A percentile compares a stretch with the other conserved stretches of the same genome.
These are phyloP conservation scores for Wallacemonas collosoma DNA, from an alignment of 208 protist genomes.

Conservation along the genomic window DNA sequence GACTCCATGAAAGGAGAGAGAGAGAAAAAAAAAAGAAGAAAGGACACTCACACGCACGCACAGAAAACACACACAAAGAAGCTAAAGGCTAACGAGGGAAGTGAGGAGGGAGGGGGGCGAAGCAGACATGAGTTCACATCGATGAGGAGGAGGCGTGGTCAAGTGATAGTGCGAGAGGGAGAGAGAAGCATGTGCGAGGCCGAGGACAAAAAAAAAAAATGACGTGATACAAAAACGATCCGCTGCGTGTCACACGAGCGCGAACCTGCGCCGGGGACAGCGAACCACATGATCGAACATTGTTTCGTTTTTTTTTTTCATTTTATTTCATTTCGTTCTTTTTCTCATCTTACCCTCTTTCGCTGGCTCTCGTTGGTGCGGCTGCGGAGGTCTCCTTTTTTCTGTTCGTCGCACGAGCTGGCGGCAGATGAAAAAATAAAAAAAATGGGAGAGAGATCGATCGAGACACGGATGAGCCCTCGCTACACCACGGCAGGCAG, in stretches of 20 bases:
- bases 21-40: slow-evolving; percentile 3
- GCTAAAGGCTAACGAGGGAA: neutral
- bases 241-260: too few species aligned
- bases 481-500: slow-evolving; percentile 36
- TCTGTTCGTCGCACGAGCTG: too few species aligned
- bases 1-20: neutral
- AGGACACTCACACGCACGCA: neutral
- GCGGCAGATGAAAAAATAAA: neutral
- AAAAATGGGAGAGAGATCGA: slow-evolving; percentile 9
- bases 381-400: neutral
- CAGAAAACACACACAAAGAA: neutral
- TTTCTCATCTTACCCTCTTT: neutral
- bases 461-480: neutral
- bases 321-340: neutral
- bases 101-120: too few species aligned
- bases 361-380: neutral
- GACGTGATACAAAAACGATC: too few species aligned
- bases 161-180: neutral
- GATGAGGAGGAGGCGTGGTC: neutral
- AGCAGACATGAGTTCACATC: neutral
- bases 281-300: too few species aligned
- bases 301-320: too few species aligned
- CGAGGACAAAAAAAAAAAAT: neutral
- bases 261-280: too few species aligned
- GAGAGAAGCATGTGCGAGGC: neutral